These are phyloP conservation scores for Verticillium dahliae DNA, from an alignment of 2,329 filamentous ascomycete genomes.

Conservation along the genomic window DNA sequence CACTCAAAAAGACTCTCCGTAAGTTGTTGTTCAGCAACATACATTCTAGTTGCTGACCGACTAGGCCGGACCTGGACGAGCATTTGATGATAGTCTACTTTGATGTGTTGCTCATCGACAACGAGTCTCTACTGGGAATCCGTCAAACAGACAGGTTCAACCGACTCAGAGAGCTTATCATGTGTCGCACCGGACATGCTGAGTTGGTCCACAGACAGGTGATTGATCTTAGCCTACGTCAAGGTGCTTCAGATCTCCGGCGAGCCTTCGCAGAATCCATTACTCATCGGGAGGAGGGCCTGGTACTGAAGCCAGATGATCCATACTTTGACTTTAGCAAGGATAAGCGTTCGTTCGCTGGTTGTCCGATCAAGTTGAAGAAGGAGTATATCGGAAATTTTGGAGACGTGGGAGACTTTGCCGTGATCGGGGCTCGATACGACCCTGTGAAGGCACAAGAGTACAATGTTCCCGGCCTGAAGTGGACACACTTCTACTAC, in stretches of 20 bases:
- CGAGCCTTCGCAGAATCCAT: constrained; percentile 63
- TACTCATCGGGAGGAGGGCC: constrained; percentile 62
- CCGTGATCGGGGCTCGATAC: constrained; percentile 69
- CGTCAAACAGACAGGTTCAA: constrained; percentile 54
- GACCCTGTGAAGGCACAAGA: constrained; percentile 55
- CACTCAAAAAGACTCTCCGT: constrained; percentile 62
- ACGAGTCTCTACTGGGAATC: constrained; percentile 40
- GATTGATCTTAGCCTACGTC: constrained; percentile 55
- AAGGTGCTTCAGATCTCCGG: constrained; percentile 49
- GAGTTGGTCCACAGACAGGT: constrained; percentile 60
- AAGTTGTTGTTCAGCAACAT: constrained; percentile 17
- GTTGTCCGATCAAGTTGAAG: constrained; percentile 74
- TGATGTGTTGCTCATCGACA: constrained; percentile 49
- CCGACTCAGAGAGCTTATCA: constrained; percentile 49
- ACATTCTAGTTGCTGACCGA: constrained; percentile 11
- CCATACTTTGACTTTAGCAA: constrained; percentile 62
- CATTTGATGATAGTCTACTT: constrained; percentile 59
- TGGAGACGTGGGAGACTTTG: constrained; percentile 79
- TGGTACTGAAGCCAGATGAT: constrained; percentile 74
- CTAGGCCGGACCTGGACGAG: constrained; percentile 40
- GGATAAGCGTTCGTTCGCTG: constrained; percentile 27
- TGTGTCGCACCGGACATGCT: constrained; percentile 51
- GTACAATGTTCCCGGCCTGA: constrained; percentile 45
- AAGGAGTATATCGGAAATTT: constrained; percentile 74
- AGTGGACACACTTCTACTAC: constrained; percentile 77